These are phyloP conservation scores for Marchantia polymorpha DNA, from an alignment of 225 moss, liverwort and hornwort species.

Conservation along the genomic window DNA sequence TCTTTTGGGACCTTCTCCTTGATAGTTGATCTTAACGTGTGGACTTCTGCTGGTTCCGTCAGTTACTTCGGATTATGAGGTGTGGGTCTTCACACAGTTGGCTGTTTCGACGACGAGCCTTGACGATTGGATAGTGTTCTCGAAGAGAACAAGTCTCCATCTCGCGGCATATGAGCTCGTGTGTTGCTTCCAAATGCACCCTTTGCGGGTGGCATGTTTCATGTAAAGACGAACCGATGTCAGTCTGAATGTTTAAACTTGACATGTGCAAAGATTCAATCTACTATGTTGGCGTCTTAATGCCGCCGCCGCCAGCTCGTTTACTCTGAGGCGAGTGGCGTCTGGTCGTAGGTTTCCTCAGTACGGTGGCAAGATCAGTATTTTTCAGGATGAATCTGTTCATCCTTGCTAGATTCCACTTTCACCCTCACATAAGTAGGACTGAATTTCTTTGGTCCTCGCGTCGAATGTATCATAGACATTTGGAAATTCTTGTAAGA, in stretches of 20 bases:
- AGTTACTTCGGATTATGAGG: too few relatives aligned
- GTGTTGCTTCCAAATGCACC: too few relatives aligned
- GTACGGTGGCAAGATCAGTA: too few relatives aligned
- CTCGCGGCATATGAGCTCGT: too few relatives aligned
- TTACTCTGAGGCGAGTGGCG: neutral
- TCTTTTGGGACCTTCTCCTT: neutral
- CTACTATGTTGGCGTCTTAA: neutral
- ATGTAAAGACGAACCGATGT: neutral
- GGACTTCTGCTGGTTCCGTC: neutral
- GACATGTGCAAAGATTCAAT: too few relatives aligned
- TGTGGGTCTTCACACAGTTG: too few relatives aligned
- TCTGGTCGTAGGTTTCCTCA: neutral
- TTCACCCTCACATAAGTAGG: neutral
- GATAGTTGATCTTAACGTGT: neutral
- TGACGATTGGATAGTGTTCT: too few relatives aligned
- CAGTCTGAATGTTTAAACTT: too few relatives aligned
- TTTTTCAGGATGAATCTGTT: neutral
- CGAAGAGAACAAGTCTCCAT: too few relatives aligned
- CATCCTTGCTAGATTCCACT: neutral
- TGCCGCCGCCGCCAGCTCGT: neutral
- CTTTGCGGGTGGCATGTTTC: neutral
- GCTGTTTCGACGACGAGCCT: too few relatives aligned
- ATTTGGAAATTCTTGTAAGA: neutral
- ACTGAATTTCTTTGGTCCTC: neutral
- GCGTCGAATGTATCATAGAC: constrained; percentile 4